Evolutionary conservation across 1,139 yeast species (phyloP).

Genomic region (Pichia sp.): DNA sequence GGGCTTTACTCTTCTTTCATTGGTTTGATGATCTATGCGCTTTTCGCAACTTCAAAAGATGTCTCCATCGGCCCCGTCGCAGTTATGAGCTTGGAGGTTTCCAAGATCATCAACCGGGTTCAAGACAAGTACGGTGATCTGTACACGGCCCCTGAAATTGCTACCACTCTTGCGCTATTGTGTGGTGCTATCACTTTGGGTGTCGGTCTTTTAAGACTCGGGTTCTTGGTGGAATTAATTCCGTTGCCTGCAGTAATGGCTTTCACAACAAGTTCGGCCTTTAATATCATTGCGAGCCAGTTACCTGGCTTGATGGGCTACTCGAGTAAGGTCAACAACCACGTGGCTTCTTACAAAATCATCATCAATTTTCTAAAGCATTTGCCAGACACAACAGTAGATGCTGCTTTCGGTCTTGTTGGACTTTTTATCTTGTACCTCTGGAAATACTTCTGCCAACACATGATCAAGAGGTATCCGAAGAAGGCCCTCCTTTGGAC

Average conservation of each 20-base stretch:
- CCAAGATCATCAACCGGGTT: conserved; percentile 69
- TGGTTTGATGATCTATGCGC: conserved; percentile 83
- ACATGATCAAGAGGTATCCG: conserved; percentile 49
- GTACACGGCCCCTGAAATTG: conserved; percentile 63
- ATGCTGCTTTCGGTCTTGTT: conserved; percentile 87
- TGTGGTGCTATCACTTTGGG: conserved; percentile 86
- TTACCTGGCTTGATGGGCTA: conserved; percentile 85
- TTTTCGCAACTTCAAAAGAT: conserved; percentile 93
- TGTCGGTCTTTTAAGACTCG: conserved; percentile 76
- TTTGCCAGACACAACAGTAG: conserved; percentile 59
- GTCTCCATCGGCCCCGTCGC: conserved; percentile 97
- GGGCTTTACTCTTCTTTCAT: conserved; percentile 91
- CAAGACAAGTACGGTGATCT: conserved; percentile 36
- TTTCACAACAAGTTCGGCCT: conserved; percentile 92
- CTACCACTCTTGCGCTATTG: conserved; percentile 71
- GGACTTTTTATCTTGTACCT: conserved; percentile 62
- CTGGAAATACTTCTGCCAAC: conserved; percentile 65
- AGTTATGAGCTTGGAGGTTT: conserved; percentile 85
- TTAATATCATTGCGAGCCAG: conserved; percentile 77
- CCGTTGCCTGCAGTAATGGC: conserved; percentile 93
- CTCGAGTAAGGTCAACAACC: conserved; percentile 60
- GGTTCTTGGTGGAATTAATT: conserved; percentile 83
- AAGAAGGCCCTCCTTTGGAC: conserved; percentile 44
- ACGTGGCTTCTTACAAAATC: conserved; percentile 64
- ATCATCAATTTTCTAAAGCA: conserved; percentile 70